These are phyloP conservation scores for Mycena sanguinolenta DNA, from an alignment of 768 basidiomycete species.

Conservation along the genomic window DNA sequence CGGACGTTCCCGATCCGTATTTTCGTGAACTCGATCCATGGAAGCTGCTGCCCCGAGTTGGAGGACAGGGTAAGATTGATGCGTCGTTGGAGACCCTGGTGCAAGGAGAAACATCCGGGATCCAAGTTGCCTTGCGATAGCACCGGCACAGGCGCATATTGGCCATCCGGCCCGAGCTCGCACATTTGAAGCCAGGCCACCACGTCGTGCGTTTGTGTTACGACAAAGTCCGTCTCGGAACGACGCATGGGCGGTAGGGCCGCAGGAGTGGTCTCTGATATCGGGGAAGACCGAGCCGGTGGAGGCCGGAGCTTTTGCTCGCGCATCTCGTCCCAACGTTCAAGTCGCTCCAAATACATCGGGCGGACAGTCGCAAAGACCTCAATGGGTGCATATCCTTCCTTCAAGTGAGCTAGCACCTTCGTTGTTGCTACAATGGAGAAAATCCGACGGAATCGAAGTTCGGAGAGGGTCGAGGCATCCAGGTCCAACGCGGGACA, in stretches of 20 bases:
- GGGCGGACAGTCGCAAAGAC: slow-evolving; percentile 89
- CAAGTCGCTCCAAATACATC: slow-evolving; percentile 89
- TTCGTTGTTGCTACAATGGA: slow-evolving; percentile 82
- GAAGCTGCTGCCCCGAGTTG: slow-evolving; percentile 90
- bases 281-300: slow-evolving; percentile 50
- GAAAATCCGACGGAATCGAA: slow-evolving; percentile 88
- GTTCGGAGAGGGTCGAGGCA: slow-evolving; percentile 75
- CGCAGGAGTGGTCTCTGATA: slow-evolving; percentile 56
- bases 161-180: slow-evolving; percentile 88
- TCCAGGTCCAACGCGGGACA: slow-evolving; percentile 84
- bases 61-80: slow-evolving; percentile 83
- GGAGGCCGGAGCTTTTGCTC: slow-evolving; percentile 72
- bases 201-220: slow-evolving; percentile 91
- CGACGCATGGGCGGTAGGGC: slow-evolving; percentile 84
- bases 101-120: slow-evolving; percentile 88
- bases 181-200: slow-evolving; percentile 88
- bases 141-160: slow-evolving; percentile 88
- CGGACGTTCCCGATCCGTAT: slow-evolving; percentile 88
- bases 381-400: slow-evolving; percentile 88
- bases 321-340: slow-evolving; percentile 94
- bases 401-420: slow-evolving; percentile 77
- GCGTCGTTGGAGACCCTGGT: slow-evolving; percentile 93
- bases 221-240: slow-evolving; percentile 92
- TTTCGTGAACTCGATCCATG: slow-evolving; percentile 85
- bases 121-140: slow-evolving; percentile 81